Evolutionary conservation across 495 filamentous ascomycete species (phyloP), one percentile per base, ranked within the genome.

Genomic region (Xylaria telfairii): DNA sequence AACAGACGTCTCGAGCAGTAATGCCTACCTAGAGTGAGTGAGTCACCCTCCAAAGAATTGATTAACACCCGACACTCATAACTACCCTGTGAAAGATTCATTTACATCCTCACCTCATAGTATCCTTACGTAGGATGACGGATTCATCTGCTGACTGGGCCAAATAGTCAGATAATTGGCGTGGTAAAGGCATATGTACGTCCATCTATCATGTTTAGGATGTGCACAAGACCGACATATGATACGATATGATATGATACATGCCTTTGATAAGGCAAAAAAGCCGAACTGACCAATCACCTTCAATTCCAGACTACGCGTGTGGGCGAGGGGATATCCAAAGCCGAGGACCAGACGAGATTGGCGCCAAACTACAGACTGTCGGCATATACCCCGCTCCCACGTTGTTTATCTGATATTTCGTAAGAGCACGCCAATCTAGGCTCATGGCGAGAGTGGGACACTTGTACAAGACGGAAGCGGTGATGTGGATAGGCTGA

Each of bases 401-500:
- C 4, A 32, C 47, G 7, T 30, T 9, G 24, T 54, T 28, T 4
- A 30, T 30, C 26, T 26, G 10, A 54, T 30, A 19, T 17, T 54
- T 7, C 26, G 10, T 12, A 1, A 28, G 10, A 54, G 26, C 15
- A 65, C 49, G 12, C 47, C 41, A 39, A 39, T 39, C 28, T 26
- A 39, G 28, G n/a, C 24, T 19, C 2, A 41, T 73, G 75, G 0
- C 49, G 57, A 72, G 80, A 69, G 81, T 90, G 90, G 78, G 94
- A 93, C 70, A 92, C 92, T 42, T 97, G 91, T 53, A 97, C 94
- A 28, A 94, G 95, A 69, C 89, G 95, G 65, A 88, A 83, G 73
- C 90, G 95, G 26, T 88, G 94, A 56, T 97, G 94, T 77, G 95
- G 94, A 34, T 97, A 92, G 93, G 87, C 97, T 47, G 94, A 98